Base-by-base conservation (phyloP, 129 eudicot species). In the Artemisia argyi region DNA sequence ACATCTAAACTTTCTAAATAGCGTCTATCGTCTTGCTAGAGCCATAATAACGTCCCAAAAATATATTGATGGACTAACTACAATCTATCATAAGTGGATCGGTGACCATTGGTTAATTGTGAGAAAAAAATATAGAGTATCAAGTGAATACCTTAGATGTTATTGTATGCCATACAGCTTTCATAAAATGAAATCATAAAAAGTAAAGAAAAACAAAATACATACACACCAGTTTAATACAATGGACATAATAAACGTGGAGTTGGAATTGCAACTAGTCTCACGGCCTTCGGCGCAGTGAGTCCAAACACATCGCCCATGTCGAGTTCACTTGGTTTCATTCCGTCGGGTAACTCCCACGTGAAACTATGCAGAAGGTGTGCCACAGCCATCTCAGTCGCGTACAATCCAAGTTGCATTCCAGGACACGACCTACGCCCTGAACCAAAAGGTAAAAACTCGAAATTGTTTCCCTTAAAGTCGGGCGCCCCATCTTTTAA, bases 221-320 rank as follows among this genome's bases (percentile, higher is more conserved):
- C 19, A 19, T 16, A 61, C n/a, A 19, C 0, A 4, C 13, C 14
- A 39, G 12, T 2, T 78, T 56, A 78, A 53, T 78, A 70, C 72
- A 70, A 54, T 1, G 76, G 75, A 74, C 96, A 78, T 32, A 83
- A 69, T 64, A 90, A 73, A 28, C 97, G 82, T 11, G 91, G 94
- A n/a, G 67, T 81, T 0, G 97, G 97, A 60, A 90, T 89, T 7
- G 97, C 97, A 15, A 79, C 82, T 15, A 90, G 87, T 65, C 89
- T 74, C 55, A 57, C 76, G 13, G 97, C 97, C 35, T 78, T 82
- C 1, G 97, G 97, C 19, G 97, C 91, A 22, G 83, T 79, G 17
- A 79, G 78, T 24, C 97, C 97, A 59, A 85, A 90, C 68, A 87
- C 83, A 19, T 87, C 97, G 2, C 51, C 59, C 87, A 84, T 87